Evolutionary conservation across 208 protist genomes (phyloP), one percentile per base, ranked within the genome.

Genomic region (Trypanosoma cruzi): DNA sequence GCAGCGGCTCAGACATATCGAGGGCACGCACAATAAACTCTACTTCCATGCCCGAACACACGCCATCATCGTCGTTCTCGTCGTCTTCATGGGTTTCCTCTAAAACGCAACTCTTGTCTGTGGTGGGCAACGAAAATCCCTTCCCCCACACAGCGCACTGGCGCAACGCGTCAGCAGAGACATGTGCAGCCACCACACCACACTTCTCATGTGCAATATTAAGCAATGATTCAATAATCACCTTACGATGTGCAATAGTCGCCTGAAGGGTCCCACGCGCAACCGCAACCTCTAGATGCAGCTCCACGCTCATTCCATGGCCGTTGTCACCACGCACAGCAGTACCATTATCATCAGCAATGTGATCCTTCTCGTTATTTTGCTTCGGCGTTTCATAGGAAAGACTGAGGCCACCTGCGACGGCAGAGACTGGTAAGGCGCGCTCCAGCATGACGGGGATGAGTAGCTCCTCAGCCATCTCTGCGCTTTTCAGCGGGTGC

Each of bases 21-120:
- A 94, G 46, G 22, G 91, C 87, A 14, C 90, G 83, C 76, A 96
- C 73, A 73, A 91, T 65, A 26, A 91, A 75, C 53, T 81, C 85
- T 8, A 93, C 32, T 36, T 73, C 63, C 26, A 70, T 4, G 32
- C 60, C 77, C 1, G 14, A 65, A 71, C 26, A 75, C 32, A 73
- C 72, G n/a, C 32, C 67, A 22, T 80, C 68, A 4, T 49, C 49
- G 26, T 14, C 32, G 28, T 44, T 26, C 42, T 67, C 40, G 20
- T 42, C 10, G 37, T 14, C 24, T 26, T 32, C 22, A 49, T 16
- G 36, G 16, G 7, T 10, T 24, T 29, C 59, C 42, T 0, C 40
- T 24, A 52, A 4, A 26, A 40, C 26, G 40, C 4, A 2, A 2
- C 20, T 66, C 26, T 40, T 24, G 42, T 26, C 48, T 10, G 24